Evolutionary conservation across 768 basidiomycete species (phyloP).

Genomic region (Polyporus arcularius): DNA sequence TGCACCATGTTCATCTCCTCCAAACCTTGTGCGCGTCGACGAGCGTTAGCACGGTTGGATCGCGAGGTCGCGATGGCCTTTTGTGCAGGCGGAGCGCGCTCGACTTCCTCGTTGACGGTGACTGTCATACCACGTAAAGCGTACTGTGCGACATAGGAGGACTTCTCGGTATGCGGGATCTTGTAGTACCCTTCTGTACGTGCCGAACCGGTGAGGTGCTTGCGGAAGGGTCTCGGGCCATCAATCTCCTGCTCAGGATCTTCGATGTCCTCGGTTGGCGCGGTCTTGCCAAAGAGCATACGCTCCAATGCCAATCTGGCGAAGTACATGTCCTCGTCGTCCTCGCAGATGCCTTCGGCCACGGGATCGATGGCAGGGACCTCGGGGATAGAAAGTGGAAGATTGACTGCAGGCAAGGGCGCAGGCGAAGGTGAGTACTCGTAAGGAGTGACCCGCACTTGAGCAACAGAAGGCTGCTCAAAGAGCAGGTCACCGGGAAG

Average conservation of each 20-base stretch:
- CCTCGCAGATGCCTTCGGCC: slow-evolving; percentile 63
- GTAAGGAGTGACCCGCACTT: slow-evolving; percentile 49
- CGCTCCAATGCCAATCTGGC: slow-evolving; percentile 60
- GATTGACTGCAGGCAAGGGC: slow-evolving; percentile 42
- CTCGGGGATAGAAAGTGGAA: slow-evolving; percentile 40
- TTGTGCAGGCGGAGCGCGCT: slow-evolving; percentile 46
- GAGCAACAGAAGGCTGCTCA: slow-evolving; percentile 49
- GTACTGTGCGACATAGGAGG: slow-evolving; percentile 89
- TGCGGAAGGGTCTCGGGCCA: slow-evolving; percentile 57
- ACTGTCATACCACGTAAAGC: slow-evolving; percentile 55
- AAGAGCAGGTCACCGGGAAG: slow-evolving; percentile 51
- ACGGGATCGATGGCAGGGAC: slow-evolving; percentile 54
- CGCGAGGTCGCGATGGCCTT: slow-evolving; percentile 73
- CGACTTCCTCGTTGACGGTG: slow-evolving; percentile 44
- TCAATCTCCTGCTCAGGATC: slow-evolving; percentile 35
- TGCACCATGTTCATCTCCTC: slow-evolving; percentile 95
- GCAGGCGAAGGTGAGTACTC: slow-evolving; percentile 53
- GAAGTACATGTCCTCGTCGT: slow-evolving; percentile 91
- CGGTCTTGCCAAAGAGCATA: slow-evolving; percentile 22
- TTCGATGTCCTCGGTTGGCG: slow-evolving; percentile 17
- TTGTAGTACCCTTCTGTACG: slow-evolving; percentile 96
- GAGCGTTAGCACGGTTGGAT: slow-evolving; percentile 89
- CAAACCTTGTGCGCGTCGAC: slow-evolving; percentile 87
- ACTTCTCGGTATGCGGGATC: slow-evolving; percentile 89
- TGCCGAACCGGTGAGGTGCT: slow-evolving; percentile 83